Conservation (phyloP, 108 stramenopile genomes). For the Pseudonitzschia multistriata region DNA sequence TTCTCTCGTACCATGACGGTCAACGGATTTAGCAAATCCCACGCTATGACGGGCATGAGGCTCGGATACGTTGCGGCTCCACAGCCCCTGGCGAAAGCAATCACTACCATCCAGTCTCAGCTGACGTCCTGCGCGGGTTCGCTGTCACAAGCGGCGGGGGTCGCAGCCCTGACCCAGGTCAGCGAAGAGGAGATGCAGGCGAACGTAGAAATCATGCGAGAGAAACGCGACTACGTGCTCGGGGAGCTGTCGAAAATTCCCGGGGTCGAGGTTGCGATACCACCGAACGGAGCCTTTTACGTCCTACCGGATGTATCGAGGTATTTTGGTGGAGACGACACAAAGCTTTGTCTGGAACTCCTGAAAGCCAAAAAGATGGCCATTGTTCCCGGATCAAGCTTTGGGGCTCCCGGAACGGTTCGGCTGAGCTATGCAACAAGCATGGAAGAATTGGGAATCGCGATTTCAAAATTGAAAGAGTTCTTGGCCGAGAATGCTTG, state of each 20-base stretch:
- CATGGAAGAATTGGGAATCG: slow-evolving; percentile 78
- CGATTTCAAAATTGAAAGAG: slow-evolving; percentile 71
- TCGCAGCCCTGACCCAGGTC: slow-evolving; percentile 81
- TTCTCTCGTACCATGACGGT: slow-evolving; percentile 85
- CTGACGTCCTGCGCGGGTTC: slow-evolving; percentile 91
- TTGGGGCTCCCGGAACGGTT: slow-evolving; percentile 89
- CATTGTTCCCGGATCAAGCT: slow-evolving; percentile 92
- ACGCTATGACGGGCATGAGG: slow-evolving; percentile 97
- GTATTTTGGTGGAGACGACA: slow-evolving; percentile 80
- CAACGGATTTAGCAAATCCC: slow-evolving; percentile 95
- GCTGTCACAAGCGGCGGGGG: slow-evolving; percentile 92
- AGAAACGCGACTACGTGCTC: slow-evolving; percentile 88
- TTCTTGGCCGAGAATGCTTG: slow-evolving; percentile 46
- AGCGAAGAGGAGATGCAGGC: slow-evolving; percentile 63
- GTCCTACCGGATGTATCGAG: slow-evolving; percentile 88
- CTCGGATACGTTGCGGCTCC: slow-evolving; percentile 89
- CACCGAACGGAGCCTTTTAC: slow-evolving; percentile 94
- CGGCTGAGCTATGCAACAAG: slow-evolving; percentile 96
- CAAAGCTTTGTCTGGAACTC: slow-evolving; percentile 85
- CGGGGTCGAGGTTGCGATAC: slow-evolving; percentile 54
- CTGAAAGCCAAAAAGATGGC: slow-evolving; percentile 84
- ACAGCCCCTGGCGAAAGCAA: slow-evolving; percentile 62
- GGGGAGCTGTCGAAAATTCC: slow-evolving; percentile 64
- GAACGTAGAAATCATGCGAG: slow-evolving; percentile 73
- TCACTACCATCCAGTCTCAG: slow-evolving; percentile 86